Base-by-base conservation (phyloP, 139 green algal genomes). In the Micractinium conductrix region DNA sequence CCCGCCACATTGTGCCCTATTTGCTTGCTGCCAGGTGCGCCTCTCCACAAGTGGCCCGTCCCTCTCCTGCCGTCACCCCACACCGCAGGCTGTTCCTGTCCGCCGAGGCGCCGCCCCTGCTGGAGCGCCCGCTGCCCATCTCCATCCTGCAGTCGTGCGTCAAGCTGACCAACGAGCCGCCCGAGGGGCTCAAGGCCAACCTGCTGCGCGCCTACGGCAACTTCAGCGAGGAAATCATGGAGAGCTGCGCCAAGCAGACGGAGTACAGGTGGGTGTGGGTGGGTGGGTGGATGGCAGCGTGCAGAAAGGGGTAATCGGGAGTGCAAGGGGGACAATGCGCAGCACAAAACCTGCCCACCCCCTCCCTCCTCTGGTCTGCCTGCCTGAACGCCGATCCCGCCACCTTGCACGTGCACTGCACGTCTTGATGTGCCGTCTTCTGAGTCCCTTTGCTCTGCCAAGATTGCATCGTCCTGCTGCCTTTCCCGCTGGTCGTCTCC, bases 131-230 rank as follows among this genome's bases (percentile, higher is more conserved):
- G 0, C 90, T 98, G 83, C 95, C 96, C 43, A 95, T 97, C 85
- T 94, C 89, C 16, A 87, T 98, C 84, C 90, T 98, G 81, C 95
- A 98, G 84, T 48, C 78, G 88, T 93, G 75, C 79, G 95, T 98
- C 89, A 98, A 98, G 90, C 92, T 98, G 12, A 98, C 94, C 63
- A 98, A 98, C 73, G 96, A 98, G 89, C 96, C 96, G 30, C 96
- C 96, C 24, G 92, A 96, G 87, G 95, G 95, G 17, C 81, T 97
- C 63, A 85, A 81, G 53, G 92, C 92, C 68, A 97, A 97, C 88
- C 86, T 97, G 81, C 75, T 88, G n/a, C 92, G 95, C 48, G 95
- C 96, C 4, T 97, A 94, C 76, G 89, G 84, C 83, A 88, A 94
- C 37, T 98, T 96, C 85, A 94, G 89, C 63, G 95, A 98, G 78